phyloP scores from a whole-genome alignment of 2,329 filamentous ascomycete genomes.

The Penicillium sp. region DNA sequence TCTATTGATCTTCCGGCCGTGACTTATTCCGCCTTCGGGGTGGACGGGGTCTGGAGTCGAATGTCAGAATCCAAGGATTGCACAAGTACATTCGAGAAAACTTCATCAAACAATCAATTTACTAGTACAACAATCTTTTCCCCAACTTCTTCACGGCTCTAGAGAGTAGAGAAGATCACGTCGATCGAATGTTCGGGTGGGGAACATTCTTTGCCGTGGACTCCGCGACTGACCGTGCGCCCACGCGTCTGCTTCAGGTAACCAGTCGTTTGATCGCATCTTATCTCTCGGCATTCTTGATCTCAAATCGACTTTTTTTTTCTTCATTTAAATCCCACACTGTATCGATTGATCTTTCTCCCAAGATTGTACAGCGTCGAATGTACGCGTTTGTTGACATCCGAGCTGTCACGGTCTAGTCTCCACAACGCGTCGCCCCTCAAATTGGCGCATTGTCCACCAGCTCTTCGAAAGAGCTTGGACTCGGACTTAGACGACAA shows the following conservation, averaged over 20 bases:
- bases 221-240: slow-evolving; percentile 24
- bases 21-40: background rate
- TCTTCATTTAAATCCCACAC: background rate
- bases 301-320: background rate
- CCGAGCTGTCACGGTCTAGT: slow-evolving; percentile 7
- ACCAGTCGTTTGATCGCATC: slow-evolving; percentile 18
- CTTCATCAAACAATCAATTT: slow-evolving; percentile 9
- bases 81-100: background rate
- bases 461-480: background rate
- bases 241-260: slow-evolving; percentile 17
- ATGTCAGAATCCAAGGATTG: background rate
- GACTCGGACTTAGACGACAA: background rate
- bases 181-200: slow-evolving; percentile 22
- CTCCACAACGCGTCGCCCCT: slow-evolving; percentile 26
- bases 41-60: slow-evolving; percentile 2
- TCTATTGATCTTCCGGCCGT: background rate
- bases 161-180: slow-evolving; percentile 16
- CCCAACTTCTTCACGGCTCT: background rate
- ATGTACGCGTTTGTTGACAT: slow-evolving; percentile 22
- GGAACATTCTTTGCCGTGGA: slow-evolving; percentile 11
- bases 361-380: slow-evolving; percentile 1
- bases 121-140: background rate
- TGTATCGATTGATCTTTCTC: background rate
- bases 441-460: slow-evolving; percentile 1
- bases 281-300: slow-evolving; percentile 18